These are phyloP conservation scores for Leccinum rimulosum DNA, from an alignment of 768 basidiomycete species.

Conservation along the genomic window DNA sequence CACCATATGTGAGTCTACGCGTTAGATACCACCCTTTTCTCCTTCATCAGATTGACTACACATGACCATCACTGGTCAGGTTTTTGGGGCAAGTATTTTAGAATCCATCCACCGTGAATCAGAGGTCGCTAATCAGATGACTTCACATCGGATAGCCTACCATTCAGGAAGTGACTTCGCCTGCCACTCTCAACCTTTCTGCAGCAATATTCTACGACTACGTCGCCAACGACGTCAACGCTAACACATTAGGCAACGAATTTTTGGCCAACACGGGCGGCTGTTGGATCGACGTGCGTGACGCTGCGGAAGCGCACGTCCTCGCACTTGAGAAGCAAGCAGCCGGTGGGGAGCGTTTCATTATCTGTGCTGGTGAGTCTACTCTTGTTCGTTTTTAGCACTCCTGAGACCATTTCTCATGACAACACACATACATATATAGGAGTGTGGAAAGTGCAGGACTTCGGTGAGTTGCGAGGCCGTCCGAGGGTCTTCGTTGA, in stretches of 20 bases:
- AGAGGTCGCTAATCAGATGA: not conserved
- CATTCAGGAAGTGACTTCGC: not conserved
- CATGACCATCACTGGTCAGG: not conserved
- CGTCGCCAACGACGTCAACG: not conserved
- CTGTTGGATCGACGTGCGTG: not conserved
- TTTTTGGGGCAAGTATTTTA: not conserved
- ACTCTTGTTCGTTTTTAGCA: not conserved
- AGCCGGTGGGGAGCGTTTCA: not conserved
- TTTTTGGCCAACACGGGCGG: not conserved
- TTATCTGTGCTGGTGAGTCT: not conserved
- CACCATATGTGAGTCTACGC: constrained; percentile 34
- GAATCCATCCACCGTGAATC: not conserved
- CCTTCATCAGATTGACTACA: not conserved
- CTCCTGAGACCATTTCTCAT: not conserved
- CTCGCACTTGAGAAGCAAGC: not conserved
- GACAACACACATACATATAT: not conserved
- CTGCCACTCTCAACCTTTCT: not conserved
- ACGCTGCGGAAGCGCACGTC: not conserved
- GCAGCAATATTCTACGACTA: not conserved
- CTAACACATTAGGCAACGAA: not conserved
- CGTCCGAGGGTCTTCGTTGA: not conserved
- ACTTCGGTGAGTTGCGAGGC: not conserved
- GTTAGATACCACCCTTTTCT: no score
- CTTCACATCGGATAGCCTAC: not conserved
- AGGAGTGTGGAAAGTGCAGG: not conserved